phyloP scores from a whole-genome alignment of 129 eudicot species.

The Flaveria brownii region DNA sequence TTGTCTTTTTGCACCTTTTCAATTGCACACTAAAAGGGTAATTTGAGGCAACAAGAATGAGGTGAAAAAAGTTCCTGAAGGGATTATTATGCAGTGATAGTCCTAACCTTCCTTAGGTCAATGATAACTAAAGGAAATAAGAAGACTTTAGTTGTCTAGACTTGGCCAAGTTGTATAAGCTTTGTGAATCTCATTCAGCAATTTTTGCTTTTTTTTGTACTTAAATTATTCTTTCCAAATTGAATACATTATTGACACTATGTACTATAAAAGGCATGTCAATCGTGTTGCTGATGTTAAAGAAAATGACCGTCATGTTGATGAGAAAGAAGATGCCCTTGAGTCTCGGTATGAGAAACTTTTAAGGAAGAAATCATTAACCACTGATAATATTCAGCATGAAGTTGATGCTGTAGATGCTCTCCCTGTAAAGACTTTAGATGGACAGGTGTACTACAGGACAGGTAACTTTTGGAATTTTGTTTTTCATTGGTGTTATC shows the following conservation, averaged over 20 bases:
- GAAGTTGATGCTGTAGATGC: constrained; percentile 91
- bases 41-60: background rate
- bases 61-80: background rate
- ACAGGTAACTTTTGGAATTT: constrained; percentile 38
- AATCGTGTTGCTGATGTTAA: constrained; percentile 75
- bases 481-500: background rate
- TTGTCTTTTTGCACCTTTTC: background rate
- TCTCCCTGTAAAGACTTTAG: constrained; percentile 88
- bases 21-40: background rate
- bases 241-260: constrained; percentile 5
- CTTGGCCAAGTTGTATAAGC: background rate
- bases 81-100: background rate
- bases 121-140: background rate
- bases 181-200: background rate
- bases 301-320: constrained; percentile 58
- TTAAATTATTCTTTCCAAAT: background rate
- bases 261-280: constrained; percentile 62
- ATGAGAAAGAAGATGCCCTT: constrained; percentile 75
- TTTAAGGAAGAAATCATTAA: constrained; percentile 44
- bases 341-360: constrained; percentile 62
- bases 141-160: background rate
- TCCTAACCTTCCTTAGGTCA: background rate
- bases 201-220: background rate
- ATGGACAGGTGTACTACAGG: constrained; percentile 68
- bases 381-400: constrained; percentile 44